phyloP scores from a whole-genome alignment of 2,329 filamentous ascomycete genomes.

The Chaetomium globosum region DNA sequence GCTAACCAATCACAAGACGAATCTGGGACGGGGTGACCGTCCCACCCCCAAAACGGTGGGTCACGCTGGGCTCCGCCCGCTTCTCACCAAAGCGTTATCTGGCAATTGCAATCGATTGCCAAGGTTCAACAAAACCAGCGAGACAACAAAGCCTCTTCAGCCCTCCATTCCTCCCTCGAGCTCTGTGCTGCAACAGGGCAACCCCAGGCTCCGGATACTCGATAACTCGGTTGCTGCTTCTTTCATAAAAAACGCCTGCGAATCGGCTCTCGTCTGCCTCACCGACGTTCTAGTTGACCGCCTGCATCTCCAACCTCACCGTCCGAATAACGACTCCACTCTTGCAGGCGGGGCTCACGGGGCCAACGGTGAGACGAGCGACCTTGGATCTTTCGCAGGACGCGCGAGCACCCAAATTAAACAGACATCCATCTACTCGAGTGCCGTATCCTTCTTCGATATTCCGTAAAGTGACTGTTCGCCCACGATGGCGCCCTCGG shows the following conservation, averaged over 20 bases:
- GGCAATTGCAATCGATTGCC: constrained; percentile 11
- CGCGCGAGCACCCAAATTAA: constrained; percentile 3
- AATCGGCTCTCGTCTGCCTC: constrained; percentile 20
- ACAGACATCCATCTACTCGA: background rate
- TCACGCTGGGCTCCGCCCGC: constrained; percentile 13
- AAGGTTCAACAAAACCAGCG: constrained; percentile 14
- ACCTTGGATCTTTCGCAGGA: constrained; percentile 7
- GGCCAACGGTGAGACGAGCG: constrained; percentile 16
- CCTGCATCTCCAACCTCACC: constrained; percentile 15
- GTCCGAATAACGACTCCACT: constrained; percentile 27
- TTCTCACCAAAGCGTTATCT: background rate
- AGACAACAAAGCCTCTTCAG: constrained; percentile 32
- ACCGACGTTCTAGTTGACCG: constrained; percentile 15
- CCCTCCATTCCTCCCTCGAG: constrained; percentile 11
- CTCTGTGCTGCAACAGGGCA: constrained; percentile 3
- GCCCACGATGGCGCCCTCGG: constrained; percentile 26
- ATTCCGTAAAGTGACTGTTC: background rate
- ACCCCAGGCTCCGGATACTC: constrained; percentile 4
- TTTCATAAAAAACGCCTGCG: background rate
- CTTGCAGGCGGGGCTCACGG: constrained; percentile 23
- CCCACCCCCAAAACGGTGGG: constrained; percentile 13
- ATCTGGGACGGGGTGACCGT: constrained; percentile 9
- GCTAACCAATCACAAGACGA: background rate
- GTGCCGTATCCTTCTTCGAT: background rate
- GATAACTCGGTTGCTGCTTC: background rate